These are phyloP conservation scores for Curvularia lunata DNA, from an alignment of 2,329 filamentous ascomycete genomes.

Conservation along the genomic window DNA sequence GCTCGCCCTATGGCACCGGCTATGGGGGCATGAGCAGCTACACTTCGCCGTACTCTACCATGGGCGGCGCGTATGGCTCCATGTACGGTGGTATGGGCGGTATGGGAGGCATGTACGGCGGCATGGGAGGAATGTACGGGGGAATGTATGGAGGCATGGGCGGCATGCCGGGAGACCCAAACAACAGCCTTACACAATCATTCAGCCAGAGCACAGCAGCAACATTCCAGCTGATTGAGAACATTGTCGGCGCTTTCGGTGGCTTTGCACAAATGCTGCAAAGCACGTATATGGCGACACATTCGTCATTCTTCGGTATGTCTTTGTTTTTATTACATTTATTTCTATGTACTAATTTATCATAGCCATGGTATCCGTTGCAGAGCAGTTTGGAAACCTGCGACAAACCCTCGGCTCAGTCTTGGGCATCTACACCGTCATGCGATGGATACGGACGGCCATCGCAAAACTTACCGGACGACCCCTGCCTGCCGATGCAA, in stretches of 20 bases:
- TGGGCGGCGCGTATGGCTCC: conserved; percentile 53
- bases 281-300: conserved; percentile 99
- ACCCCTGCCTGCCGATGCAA: conserved; percentile 85
- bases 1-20: conserved; percentile 56
- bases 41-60: conserved; percentile 62
- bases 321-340: conserved; percentile 10
- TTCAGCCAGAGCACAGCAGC: conserved; percentile 95
- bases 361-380: conserved; percentile 91
- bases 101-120: conserved; percentile 47
- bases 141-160: conserved; percentile 59
- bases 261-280: conserved; percentile 99
- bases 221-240: conserved; percentile 98
- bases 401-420: conserved; percentile 92
- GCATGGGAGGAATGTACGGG: conserved; percentile 45
- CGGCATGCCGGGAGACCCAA: conserved; percentile 64
- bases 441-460: conserved; percentile 91
- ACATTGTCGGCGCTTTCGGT: conserved; percentile 93
- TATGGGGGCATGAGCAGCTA: conserved; percentile 61
- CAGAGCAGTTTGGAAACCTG: conserved; percentile 93
- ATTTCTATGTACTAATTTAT: conserved; percentile 20
- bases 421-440: conserved; percentile 91
- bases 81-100: conserved; percentile 51
- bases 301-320: conserved; percentile 97
- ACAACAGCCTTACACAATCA: conserved; percentile 92
- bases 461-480: conserved; percentile 92